These are phyloP conservation scores for Annulohypoxylon truncatum DNA, from an alignment of 2,329 filamentous ascomycete species.

Conservation along the genomic window DNA sequence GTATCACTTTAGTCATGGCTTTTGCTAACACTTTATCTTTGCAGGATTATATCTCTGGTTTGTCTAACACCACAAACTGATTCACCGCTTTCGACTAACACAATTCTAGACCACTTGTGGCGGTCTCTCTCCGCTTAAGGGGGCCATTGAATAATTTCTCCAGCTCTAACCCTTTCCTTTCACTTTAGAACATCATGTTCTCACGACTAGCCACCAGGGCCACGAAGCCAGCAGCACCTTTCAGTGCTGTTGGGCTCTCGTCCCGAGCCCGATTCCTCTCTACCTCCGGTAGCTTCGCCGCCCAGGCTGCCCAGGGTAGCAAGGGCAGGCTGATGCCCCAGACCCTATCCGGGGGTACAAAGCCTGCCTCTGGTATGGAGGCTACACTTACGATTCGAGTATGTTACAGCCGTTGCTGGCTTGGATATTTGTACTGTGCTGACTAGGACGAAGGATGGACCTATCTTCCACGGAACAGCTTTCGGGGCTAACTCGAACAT, in stretches of 20 bases:
- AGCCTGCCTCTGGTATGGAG: conserved; percentile 76
- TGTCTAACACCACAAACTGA: conserved; percentile 53
- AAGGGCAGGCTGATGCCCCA: conserved; percentile 75
- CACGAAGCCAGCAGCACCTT: conserved; percentile 65
- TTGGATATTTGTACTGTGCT: conserved; percentile 43
- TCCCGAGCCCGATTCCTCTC: conserved; percentile 54
- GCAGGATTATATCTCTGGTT: conserved; percentile 82
- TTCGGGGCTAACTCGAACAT: conserved; percentile 98
- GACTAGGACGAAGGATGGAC: conserved; percentile 75
- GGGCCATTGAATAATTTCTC: conserved; percentile 51
- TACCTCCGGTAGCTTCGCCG: conserved; percentile 53
- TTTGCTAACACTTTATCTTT: conserved; percentile 57
- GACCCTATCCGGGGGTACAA: conserved; percentile 66
- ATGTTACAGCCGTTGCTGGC: conserved; percentile 50
- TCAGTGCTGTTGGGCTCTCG: conserved; percentile 55
- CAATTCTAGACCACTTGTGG: conserved; percentile 63
- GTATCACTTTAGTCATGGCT: conserved; percentile 27
- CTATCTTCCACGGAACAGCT: conserved; percentile 94
- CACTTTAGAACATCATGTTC: conserved; percentile 63
- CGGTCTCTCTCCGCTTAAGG: conserved; percentile 62
- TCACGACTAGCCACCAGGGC: conserved; percentile 65
- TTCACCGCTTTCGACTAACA: conserved; percentile 59
- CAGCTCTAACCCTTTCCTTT: conserved; percentile 33
- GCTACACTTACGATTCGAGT: conserved; percentile 96
- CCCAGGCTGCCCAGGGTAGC: conserved; percentile 72